phyloP scores from a whole-genome alignment of 2,329 filamentous ascomycete genomes.

The Sarocladium strictum region DNA sequence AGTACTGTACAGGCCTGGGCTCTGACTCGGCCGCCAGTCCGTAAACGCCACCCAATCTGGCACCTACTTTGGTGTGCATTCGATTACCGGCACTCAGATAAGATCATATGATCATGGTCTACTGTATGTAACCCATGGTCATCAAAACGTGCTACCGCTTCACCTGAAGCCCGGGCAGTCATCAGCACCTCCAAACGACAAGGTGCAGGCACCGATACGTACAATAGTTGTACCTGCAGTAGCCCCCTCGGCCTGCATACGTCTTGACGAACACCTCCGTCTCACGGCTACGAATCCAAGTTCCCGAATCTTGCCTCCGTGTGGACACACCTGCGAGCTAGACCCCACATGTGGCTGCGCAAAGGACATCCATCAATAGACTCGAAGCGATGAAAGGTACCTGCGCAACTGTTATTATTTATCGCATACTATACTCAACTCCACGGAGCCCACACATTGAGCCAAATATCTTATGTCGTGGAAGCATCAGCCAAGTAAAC shows the following conservation, averaged over 20 bases:
- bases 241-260: conserved; percentile 2
- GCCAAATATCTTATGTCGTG: no score
- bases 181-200: not conserved
- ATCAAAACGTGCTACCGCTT: no score
- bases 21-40: no score
- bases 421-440: no score
- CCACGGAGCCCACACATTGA: no score
- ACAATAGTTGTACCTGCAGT: conserved; percentile 9
- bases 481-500: no score
- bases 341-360: not conserved
- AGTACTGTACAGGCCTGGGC: no score
- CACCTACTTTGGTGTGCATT: not conserved
- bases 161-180: not conserved
- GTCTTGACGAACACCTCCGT: conserved; percentile 1
- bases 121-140: no score
- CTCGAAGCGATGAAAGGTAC: not conserved
- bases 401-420: no score
- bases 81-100: not conserved
- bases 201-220: not conserved
- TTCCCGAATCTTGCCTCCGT: not conserved
- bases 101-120: not conserved
- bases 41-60: no score
- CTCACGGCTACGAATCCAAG: not conserved
- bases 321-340: not conserved
- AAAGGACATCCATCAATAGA: not conserved